A percentile compares a stretch with the other conserved stretches of the same genome.
Conservation (phyloP, 2,329 filamentous ascomycete genomes). For the Arachnomyces sp. region DNA sequence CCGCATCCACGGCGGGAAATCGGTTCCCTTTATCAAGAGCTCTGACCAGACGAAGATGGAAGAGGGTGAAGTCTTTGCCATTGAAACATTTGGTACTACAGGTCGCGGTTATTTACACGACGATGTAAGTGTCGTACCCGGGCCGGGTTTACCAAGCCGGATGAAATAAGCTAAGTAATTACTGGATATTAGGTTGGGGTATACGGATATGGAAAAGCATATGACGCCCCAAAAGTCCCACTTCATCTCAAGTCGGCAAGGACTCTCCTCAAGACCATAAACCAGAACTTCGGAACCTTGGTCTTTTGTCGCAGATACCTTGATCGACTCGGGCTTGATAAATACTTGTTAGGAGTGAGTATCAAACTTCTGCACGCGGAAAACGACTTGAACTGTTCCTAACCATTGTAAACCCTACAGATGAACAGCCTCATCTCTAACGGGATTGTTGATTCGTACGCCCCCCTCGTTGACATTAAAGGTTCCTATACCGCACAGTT, state of each 20-base stretch:
- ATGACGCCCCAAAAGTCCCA: constrained; percentile 28
- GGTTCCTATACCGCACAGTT: constrained; percentile 60
- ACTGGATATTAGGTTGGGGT: constrained; percentile 35
- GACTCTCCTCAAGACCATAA: constrained; percentile 50
- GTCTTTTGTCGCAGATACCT: constrained; percentile 57
- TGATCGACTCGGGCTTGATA: constrained; percentile 54
- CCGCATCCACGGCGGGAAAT: constrained; percentile 51
- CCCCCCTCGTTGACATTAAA: constrained; percentile 49
- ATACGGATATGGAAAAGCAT: constrained; percentile 45
- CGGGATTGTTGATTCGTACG: constrained; percentile 52
- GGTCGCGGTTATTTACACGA: constrained; percentile 44
- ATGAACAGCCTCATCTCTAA: constrained; percentile 51
- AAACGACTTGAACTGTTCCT: no score
- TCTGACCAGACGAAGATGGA: constrained; percentile 48
- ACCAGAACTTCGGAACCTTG: constrained; percentile 55
- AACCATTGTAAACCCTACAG: constrained; percentile 21
- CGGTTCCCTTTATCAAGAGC: constrained; percentile 49
- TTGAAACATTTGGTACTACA: constrained; percentile 53
- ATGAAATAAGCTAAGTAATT: constrained; percentile 9
- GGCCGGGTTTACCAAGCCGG: background rate
- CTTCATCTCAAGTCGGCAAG: constrained; percentile 48
- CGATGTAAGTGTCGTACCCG: constrained; percentile 30
- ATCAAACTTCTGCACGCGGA: no score
- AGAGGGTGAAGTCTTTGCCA: constrained; percentile 52
- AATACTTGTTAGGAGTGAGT: constrained; percentile 52